These are phyloP conservation scores for Collybiopsis luxurians DNA, from an alignment of 768 basidiomycete species.

Conservation along the genomic window DNA sequence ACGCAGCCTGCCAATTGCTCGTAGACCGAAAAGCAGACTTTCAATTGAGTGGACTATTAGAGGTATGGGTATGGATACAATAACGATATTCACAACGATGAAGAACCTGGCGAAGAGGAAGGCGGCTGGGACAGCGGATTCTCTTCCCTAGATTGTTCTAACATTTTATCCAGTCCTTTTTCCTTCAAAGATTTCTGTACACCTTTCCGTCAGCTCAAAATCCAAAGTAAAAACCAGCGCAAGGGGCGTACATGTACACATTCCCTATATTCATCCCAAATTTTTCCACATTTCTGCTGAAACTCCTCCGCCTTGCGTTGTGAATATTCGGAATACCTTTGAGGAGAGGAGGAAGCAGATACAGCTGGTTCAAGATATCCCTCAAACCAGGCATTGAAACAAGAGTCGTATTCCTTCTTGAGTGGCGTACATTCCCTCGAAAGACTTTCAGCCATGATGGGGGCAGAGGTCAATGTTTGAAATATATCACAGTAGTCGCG, in stretches of 20 bases:
- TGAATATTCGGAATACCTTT: slow-evolving; percentile 58
- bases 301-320: slow-evolving; percentile 86
- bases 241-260: slow-evolving; percentile 73
- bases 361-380: slow-evolving; percentile 88
- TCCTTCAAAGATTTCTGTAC: slow-evolving; percentile 74
- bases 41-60: no score
- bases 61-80: not conserved
- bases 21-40: no score
- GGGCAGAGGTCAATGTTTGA: not conserved
- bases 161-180: slow-evolving; percentile 69
- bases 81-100: not conserved
- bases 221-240: not conserved
- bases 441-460: slow-evolving; percentile 74
- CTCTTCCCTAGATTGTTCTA: slow-evolving; percentile 79
- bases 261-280: slow-evolving; percentile 77
- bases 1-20: no score
- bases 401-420: slow-evolving; percentile 87
- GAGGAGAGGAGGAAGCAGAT: slow-evolving; percentile 32
- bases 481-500: not conserved
- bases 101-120: slow-evolving; percentile 21
- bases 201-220: not conserved
- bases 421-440: slow-evolving; percentile 84
- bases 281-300: slow-evolving; percentile 76
- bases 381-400: slow-evolving; percentile 98
- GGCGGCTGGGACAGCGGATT: slow-evolving; percentile 69